Evolutionary conservation across 2,329 filamentous ascomycete species (phyloP).

Genomic region (Fusarium sp.): DNA sequence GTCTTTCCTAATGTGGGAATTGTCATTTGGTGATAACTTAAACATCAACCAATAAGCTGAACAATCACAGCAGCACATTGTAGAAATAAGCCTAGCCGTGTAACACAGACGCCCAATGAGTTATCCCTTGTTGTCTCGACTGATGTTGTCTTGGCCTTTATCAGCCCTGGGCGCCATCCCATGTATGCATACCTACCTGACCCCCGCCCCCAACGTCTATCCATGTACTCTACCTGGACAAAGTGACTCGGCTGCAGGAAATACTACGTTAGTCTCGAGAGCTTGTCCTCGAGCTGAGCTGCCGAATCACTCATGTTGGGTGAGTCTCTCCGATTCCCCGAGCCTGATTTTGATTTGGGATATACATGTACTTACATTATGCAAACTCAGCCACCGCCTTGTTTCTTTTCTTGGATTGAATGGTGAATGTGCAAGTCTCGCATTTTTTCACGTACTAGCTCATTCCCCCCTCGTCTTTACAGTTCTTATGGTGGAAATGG

Average conservation of each 20-base stretch:
- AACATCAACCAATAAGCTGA: not conserved
- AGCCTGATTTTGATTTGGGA: slow-evolving; percentile 10
- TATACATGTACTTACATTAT: not conserved
- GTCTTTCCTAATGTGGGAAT: not conserved
- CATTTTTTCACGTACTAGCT: not conserved
- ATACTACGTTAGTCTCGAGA: not conserved
- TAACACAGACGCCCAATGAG: not conserved
- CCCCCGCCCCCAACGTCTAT: not conserved
- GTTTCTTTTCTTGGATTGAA: not conserved
- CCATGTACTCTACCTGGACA: not conserved
- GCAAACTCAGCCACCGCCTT: slow-evolving; percentile 11
- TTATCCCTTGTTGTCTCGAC: not conserved
- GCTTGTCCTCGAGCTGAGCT: not conserved
- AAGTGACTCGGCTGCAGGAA: not conserved
- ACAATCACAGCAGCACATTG: not conserved
- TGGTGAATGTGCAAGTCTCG: slow-evolving; percentile 3
- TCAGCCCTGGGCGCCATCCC: not conserved
- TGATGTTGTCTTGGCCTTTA: not conserved
- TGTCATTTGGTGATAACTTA: not conserved
- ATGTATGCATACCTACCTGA: not conserved
- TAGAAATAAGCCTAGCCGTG: not conserved
- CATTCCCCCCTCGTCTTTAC: not conserved
- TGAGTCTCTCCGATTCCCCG: not conserved
- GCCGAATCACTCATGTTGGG: not conserved
- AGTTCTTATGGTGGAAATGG: not conserved